Evolutionary conservation across 192 early-diverging fungal species (phyloP), one percentile per base, ranked within the genome.

Genomic region (Backusella luteola): DNA sequence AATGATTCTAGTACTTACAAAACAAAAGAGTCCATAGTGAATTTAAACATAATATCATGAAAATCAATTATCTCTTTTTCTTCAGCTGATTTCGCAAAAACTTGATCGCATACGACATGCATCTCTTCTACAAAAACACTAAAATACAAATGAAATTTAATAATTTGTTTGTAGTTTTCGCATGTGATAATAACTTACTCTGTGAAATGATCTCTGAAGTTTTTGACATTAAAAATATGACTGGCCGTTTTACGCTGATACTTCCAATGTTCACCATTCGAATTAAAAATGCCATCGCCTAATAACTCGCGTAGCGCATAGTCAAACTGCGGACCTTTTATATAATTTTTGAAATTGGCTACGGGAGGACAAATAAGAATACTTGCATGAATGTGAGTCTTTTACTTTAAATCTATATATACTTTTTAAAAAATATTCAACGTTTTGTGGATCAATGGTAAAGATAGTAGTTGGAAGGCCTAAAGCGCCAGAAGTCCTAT

Each of bases 211-310:
- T 81, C 80, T 36, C 80, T 63, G 32, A 81, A 81, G 52, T 81
- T 81, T 69, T 81, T 81, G 53, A 81, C 77, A n/a, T 78, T 81
- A 34, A 81, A 81, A 2, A 81, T 69, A 38, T 78, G 80, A 39
- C 66, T 52, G 15, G 80, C 80, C 9, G 82, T 78, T 74, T 93
- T 91, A 26, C 91, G 81, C 35, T 91, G 90, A 8, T 73, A 75
- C n/a, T 82, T 82, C 91, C 92, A 93, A 4, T 74, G 71, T 4
- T 89, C 87, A 17, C 92, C 92, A 78, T 93, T 92, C 1, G 85
- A 79, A 79, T 89, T 91, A 74, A 93, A 93, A 75, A 93, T 93
- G 21, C 92, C 92, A 56, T 87, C 78, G 1, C 92, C 92, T 11
- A 93, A 78, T 34, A 92, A 77, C 32, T 87, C 84, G 23, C 85